Evolutionary conservation across 2,329 filamentous ascomycete genomes (phyloP).

Genomic region (Colletotrichum endophyticum): DNA sequence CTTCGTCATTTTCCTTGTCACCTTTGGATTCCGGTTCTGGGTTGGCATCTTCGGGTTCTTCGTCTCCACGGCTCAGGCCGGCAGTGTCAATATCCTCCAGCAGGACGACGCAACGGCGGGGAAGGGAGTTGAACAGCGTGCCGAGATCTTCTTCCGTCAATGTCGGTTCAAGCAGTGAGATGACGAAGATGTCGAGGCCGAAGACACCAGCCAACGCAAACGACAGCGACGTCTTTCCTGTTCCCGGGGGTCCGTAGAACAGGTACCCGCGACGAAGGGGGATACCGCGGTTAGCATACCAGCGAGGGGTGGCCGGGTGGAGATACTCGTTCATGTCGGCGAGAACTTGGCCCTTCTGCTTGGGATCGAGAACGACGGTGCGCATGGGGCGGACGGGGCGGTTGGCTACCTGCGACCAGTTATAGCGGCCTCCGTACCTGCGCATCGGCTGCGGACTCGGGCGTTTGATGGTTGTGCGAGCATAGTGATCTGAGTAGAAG

Average conservation of each 20-base stretch:
- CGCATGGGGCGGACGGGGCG: slow-evolving; percentile 73
- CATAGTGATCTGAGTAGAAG: slow-evolving; percentile 54
- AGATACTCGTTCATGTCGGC: slow-evolving; percentile 81
- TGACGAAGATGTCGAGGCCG: slow-evolving; percentile 69
- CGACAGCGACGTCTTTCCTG: slow-evolving; percentile 73
- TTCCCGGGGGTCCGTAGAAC: slow-evolving; percentile 77
- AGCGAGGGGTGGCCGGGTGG: slow-evolving; percentile 70
- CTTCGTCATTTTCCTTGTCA: slow-evolving; percentile 18
- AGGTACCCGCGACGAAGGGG: slow-evolving; percentile 79
- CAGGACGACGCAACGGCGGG: slow-evolving; percentile 67
- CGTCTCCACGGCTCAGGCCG: slow-evolving; percentile 52
- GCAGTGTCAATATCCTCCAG: slow-evolving; percentile 75
- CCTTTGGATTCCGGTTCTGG: not conserved
- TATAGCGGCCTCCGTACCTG: slow-evolving; percentile 37
- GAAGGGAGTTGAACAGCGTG: slow-evolving; percentile 63
- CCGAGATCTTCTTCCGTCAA: slow-evolving; percentile 68
- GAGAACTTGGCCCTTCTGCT: slow-evolving; percentile 70
- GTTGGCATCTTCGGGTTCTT: slow-evolving; percentile 28
- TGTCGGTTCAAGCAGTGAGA: slow-evolving; percentile 60
- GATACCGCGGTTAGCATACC: slow-evolving; percentile 79
- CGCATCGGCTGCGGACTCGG: slow-evolving; percentile 29
- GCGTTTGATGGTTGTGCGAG: slow-evolving; percentile 62
- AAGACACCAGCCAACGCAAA: slow-evolving; percentile 71
- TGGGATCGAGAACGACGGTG: slow-evolving; percentile 75
- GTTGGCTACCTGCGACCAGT: slow-evolving; percentile 63